phyloP scores from a whole-genome alignment of 345 rosid genomes.

The Linum trigynum region DNA sequence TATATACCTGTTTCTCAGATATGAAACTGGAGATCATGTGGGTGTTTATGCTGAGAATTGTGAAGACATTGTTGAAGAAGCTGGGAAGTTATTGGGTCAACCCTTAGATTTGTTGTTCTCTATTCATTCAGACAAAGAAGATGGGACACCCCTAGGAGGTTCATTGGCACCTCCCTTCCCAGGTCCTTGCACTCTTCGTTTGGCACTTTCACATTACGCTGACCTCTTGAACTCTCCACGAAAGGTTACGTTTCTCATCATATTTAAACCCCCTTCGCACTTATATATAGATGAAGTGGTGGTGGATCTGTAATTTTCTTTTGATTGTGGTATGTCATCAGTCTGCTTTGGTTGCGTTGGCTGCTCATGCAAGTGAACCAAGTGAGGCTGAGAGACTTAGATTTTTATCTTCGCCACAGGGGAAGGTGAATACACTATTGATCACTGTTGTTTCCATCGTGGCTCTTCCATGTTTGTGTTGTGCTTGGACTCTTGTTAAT shows the following conservation, averaged over 20 bases:
- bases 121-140: conserved; percentile 62
- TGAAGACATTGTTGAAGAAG: conserved; percentile 69
- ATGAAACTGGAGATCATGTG: conserved; percentile 63
- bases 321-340: conserved; percentile 20
- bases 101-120: conserved; percentile 69
- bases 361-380: conserved; percentile 84
- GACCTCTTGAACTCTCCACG: conserved; percentile 77
- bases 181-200: conserved; percentile 63
- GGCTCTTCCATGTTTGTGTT: not conserved
- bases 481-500: not conserved
- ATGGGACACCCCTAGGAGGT: conserved; percentile 63
- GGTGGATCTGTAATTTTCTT: not conserved
- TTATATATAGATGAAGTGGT: not conserved
- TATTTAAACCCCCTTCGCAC: not conserved
- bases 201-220: conserved; percentile 58
- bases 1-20: conserved; percentile 33
- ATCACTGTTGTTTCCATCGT: not conserved
- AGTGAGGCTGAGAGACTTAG: conserved; percentile 51
- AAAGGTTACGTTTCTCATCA: conserved; percentile 38
- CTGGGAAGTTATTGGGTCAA: conserved; percentile 53
- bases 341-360: conserved; percentile 85
- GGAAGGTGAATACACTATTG: conserved; percentile 15
- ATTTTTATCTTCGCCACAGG: conserved; percentile 21
- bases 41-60: conserved; percentile 73
- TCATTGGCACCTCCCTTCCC: conserved; percentile 74